phyloP scores from a whole-genome alignment of 306 rosid genomes.

The Ziziphus jujuba region DNA sequence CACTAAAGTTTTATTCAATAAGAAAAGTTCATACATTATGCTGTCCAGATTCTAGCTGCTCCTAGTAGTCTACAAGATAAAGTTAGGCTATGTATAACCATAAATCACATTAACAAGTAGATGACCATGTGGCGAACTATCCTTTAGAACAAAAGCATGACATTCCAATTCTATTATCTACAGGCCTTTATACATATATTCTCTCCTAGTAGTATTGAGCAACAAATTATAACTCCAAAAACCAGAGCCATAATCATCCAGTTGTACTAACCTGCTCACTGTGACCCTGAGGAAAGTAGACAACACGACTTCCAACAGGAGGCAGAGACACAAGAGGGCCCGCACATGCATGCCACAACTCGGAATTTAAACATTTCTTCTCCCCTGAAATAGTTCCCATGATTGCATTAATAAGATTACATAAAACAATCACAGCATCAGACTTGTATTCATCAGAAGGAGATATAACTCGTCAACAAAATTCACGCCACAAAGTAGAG shows the following conservation, averaged over 20 bases:
- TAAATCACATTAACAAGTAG: not conserved
- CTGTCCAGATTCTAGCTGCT: not conserved
- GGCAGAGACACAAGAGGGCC: constrained; percentile 78
- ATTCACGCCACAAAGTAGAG: constrained; percentile 11
- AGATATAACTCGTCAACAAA: constrained; percentile 9
- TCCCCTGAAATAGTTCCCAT: constrained; percentile 47
- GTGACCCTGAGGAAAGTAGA: constrained; percentile 78
- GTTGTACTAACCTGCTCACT: constrained; percentile 62
- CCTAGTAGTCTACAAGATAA: not conserved
- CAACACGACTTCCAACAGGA: constrained; percentile 64
- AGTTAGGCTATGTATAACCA: not conserved
- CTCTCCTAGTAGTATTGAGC: not conserved
- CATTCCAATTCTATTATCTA: not conserved
- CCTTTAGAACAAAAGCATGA: not conserved
- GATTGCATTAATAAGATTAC: constrained; percentile 20
- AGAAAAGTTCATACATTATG: not conserved
- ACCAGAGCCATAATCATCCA: constrained; percentile 3
- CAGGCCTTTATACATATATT: not conserved
- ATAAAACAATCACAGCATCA: constrained; percentile 12
- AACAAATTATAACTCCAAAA: not conserved
- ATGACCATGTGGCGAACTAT: not conserved
- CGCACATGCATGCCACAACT: constrained; percentile 82
- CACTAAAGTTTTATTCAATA: not conserved
- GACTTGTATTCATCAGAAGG: constrained; percentile 1
- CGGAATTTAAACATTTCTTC: constrained; percentile 67